phyloP scores from a whole-genome alignment of 2,329 filamentous ascomycete species.

The Colletotrichum orbiculare region DNA sequence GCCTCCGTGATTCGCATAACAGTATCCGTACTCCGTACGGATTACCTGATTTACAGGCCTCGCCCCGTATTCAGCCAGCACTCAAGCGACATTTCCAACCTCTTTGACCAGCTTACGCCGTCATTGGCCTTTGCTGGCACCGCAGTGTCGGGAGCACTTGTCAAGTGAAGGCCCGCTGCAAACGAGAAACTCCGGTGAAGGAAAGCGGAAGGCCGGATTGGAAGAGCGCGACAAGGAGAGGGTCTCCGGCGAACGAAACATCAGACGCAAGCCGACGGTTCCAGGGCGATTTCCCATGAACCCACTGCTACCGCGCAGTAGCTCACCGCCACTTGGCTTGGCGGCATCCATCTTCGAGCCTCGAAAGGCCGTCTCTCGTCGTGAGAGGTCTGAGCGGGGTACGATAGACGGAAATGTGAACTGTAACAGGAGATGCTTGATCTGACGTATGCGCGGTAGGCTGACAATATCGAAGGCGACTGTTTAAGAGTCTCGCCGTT shows the following conservation, averaged over 20 bases:
- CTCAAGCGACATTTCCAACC: constrained; percentile 25
- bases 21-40: background rate
- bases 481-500: background rate
- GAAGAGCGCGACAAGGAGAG: constrained; percentile 13
- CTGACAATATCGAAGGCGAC: constrained; percentile 3
- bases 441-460: background rate
- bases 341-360: constrained; percentile 16
- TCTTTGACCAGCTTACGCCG: constrained; percentile 14
- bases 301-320: constrained; percentile 11
- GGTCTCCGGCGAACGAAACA: constrained; percentile 2
- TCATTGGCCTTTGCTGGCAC: constrained; percentile 12
- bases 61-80: constrained; percentile 15
- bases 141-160: constrained; percentile 9
- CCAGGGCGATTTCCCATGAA: constrained; percentile 14
- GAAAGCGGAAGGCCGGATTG: constrained; percentile 12
- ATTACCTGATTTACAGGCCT: background rate
- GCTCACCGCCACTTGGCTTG: constrained; percentile 37
- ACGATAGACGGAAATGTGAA: background rate
- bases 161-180: constrained; percentile 1
- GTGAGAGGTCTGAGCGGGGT: constrained; percentile 7
- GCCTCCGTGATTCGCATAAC: constrained; percentile 8
- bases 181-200: constrained; percentile 14
- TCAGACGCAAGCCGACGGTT: constrained; percentile 15
- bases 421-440: constrained; percentile 9
- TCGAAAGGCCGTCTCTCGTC: constrained; percentile 7